These are phyloP conservation scores for Solanum tarapatanum DNA, from an alignment of 257 asterid genomes.

Conservation along the genomic window DNA sequence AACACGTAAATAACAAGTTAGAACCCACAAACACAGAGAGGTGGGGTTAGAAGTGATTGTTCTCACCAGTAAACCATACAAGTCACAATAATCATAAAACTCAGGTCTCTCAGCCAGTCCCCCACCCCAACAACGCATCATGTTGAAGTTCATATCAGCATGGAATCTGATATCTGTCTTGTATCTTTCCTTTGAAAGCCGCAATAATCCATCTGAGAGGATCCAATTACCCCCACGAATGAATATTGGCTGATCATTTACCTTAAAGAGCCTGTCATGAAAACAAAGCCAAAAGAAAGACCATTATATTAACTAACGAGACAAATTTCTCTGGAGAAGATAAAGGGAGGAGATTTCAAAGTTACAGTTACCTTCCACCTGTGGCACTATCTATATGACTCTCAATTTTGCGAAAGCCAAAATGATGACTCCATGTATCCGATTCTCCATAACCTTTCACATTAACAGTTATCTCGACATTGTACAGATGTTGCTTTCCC, in stretches of 20 bases:
- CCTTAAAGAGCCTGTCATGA: constrained; percentile 66
- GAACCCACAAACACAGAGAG: background rate
- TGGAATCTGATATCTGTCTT: constrained; percentile 82
- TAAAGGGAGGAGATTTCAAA: background rate
- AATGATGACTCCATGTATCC: constrained; percentile 72
- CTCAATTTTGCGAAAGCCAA: constrained; percentile 93
- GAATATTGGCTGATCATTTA: constrained; percentile 80
- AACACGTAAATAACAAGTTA: background rate
- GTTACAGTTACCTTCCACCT: constrained; percentile 74
- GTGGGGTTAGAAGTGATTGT: background rate
- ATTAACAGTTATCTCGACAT: constrained; percentile 62
- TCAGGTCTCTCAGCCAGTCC: constrained; percentile 98
- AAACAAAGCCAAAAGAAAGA: background rate
- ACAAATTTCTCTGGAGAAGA: background rate
- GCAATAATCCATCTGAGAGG: constrained; percentile 86
- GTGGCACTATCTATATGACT: constrained; percentile 58
- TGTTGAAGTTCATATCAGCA: constrained; percentile 97
- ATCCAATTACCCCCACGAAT: constrained; percentile 99
- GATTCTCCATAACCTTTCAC: constrained; percentile 75
- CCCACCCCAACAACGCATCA: constrained; percentile 99
- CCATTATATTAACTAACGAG: background rate
- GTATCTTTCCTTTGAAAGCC: constrained; percentile 78
- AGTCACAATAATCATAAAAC: constrained; percentile 82
- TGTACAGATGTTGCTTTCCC: constrained; percentile 87
- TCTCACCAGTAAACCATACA: constrained; percentile 80